Evolutionary conservation across 78 protist genomes (phyloP).

Genomic region (Dictyostelium capitatum): DNA sequence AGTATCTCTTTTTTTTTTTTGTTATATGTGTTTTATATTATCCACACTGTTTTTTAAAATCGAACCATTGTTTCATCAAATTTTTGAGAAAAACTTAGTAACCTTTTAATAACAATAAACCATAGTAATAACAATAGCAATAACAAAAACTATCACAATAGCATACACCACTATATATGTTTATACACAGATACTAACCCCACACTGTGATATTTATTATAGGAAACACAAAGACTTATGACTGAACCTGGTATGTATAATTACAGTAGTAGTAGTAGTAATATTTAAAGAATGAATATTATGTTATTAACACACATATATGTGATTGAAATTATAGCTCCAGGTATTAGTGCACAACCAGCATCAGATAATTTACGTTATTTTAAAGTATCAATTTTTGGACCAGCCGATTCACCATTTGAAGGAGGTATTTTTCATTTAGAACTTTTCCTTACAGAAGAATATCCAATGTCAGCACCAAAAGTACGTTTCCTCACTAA

Average conservation of each 20-base stretch:
- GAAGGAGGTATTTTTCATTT: slow-evolving; percentile 96
- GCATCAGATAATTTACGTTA: slow-evolving; percentile 93
- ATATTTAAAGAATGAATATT: not conserved
- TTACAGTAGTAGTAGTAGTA: too few relatives aligned
- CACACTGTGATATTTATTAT: not conserved
- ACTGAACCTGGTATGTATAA: slow-evolving; percentile 65
- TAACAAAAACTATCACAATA: not conserved
- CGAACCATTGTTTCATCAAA: not conserved
- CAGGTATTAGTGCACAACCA: slow-evolving; percentile 95
- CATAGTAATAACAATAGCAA: too few relatives aligned
- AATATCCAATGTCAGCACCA: slow-evolving; percentile 98
- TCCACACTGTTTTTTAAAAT: not conserved
- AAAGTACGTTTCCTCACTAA: slow-evolving; percentile 92
- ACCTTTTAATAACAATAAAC: not conserved
- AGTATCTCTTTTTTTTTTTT: not conserved
- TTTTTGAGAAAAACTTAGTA: not conserved
- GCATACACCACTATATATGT: not conserved
- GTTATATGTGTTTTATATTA: not conserved
- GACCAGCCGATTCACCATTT: slow-evolving; percentile 93
- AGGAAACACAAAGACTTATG: slow-evolving; percentile 72
- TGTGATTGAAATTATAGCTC: slow-evolving; percentile 42
- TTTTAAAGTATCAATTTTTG: slow-evolving; percentile 93
- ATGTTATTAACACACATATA: not conserved
- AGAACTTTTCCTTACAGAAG: slow-evolving; percentile 97
- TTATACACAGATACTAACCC: not conserved